Conservation (phyloP, 345 rosid species). For the Capsella bursapastoris region DNA sequence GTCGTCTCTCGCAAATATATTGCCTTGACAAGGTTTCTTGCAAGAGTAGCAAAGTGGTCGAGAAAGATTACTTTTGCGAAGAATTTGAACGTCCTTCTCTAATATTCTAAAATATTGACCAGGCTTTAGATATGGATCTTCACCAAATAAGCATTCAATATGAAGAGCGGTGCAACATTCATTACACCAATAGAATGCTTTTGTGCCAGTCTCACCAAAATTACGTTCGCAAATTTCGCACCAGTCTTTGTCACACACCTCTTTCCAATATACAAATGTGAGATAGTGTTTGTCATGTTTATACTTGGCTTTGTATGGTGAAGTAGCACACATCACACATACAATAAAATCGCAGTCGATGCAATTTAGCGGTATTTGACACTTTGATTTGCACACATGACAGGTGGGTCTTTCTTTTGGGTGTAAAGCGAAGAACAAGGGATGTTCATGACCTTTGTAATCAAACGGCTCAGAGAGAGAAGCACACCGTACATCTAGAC, state of each 20-base stretch:
- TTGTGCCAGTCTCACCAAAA: neutral
- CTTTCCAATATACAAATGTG: neutral
- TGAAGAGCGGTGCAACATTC: neutral
- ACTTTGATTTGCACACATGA: neutral
- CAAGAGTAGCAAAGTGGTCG: no score
- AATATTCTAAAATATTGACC: no score
- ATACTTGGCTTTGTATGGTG: neutral
- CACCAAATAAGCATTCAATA: no score
- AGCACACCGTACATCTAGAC: slow-evolving; percentile 9
- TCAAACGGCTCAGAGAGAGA: slow-evolving; percentile 14
- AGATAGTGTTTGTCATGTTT: slow-evolving; percentile 16
- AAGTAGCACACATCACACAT: neutral
- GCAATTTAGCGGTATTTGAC: neutral
- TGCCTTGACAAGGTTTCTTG: no score
- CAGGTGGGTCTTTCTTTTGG: neutral
- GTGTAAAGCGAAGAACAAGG: neutral
- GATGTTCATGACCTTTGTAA: slow-evolving; percentile 7
- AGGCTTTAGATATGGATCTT: no score
- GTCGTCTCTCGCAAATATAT: no score
- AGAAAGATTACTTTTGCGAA: no score
- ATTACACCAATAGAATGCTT: neutral
- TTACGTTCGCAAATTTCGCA: slow-evolving; percentile 1
- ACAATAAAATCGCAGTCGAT: neutral
- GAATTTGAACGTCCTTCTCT: no score
- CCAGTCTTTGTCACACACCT: neutral